These are phyloP conservation scores for Crataegus laevigata DNA, from an alignment of 306 rosid species.

Conservation along the genomic window DNA sequence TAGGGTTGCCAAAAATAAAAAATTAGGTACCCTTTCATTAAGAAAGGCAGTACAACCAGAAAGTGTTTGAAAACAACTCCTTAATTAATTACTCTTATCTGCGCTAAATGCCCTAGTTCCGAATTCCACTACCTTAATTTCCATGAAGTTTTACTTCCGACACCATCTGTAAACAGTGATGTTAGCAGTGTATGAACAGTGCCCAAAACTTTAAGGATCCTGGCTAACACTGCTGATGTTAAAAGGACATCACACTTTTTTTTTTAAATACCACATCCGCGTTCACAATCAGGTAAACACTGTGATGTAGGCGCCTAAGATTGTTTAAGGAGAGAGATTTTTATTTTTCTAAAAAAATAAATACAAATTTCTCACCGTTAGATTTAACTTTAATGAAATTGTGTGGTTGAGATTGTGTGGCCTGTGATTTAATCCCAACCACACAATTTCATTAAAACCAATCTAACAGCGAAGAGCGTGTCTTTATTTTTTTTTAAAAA, in stretches of 20 bases:
- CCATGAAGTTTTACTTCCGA: slow-evolving; percentile 26
- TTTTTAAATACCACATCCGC: slow-evolving; percentile 11
- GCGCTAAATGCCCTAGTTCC: slow-evolving; percentile 13
- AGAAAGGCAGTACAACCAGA: not conserved
- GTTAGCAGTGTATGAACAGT: slow-evolving; percentile 33
- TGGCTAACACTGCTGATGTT: slow-evolving; percentile 28
- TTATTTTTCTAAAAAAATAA: too few relatives aligned
- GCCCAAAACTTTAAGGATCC: slow-evolving; percentile 28
- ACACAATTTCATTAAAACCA: too few relatives aligned
- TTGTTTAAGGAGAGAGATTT: too few relatives aligned
- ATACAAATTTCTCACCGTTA: too few relatives aligned
- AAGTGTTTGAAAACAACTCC: not conserved
- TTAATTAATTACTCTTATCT: not conserved
- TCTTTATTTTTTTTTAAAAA: too few relatives aligned
- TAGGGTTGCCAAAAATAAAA: not conserved
- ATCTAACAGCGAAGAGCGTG: too few relatives aligned
- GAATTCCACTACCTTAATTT: slow-evolving; percentile 13
- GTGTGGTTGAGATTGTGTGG: too few relatives aligned
- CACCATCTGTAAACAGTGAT: slow-evolving; percentile 44
- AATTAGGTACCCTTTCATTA: not conserved
- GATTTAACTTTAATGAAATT: too few relatives aligned
- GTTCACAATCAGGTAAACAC: slow-evolving; percentile 12
- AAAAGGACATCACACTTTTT: slow-evolving; percentile 27
- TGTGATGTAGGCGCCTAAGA: slow-evolving; percentile 17
- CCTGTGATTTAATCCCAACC: too few relatives aligned